Evolutionary conservation across 2,329 filamentous ascomycete genomes (phyloP).

Genomic region (Arachnomyces sp.): DNA sequence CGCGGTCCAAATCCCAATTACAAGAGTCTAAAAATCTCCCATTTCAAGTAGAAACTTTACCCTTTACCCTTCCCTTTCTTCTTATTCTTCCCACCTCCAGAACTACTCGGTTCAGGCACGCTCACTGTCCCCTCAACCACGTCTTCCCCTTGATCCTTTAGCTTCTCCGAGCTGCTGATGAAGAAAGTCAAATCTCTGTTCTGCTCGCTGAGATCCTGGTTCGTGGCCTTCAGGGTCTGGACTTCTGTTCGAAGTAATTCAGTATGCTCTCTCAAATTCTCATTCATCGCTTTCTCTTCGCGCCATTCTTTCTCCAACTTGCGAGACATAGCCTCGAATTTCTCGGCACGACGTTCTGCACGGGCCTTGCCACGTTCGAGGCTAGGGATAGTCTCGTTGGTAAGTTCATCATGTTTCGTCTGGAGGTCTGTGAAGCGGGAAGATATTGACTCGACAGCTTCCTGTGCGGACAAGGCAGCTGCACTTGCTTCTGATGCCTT

Average conservation of each 20-base stretch:
- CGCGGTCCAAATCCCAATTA: background rate
- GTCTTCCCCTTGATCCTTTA: slow-evolving; percentile 64
- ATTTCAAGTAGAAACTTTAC: background rate
- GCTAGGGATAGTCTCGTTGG: slow-evolving; percentile 51
- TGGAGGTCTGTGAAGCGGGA: slow-evolving; percentile 51
- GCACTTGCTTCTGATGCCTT: slow-evolving; percentile 71
- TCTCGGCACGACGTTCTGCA: slow-evolving; percentile 59
- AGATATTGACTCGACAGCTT: slow-evolving; percentile 57
- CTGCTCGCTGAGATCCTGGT: slow-evolving; percentile 71
- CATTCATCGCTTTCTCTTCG: slow-evolving; percentile 79
- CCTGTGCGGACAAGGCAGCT: slow-evolving; percentile 45
- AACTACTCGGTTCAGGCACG: slow-evolving; percentile 47
- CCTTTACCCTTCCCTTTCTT: slow-evolving; percentile 31
- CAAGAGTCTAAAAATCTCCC: background rate
- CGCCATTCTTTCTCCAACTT: slow-evolving; percentile 67
- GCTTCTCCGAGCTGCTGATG: slow-evolving; percentile 73
- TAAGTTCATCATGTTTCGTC: slow-evolving; percentile 46
- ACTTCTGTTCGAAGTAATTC: slow-evolving; percentile 57
- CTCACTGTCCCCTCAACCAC: slow-evolving; percentile 65
- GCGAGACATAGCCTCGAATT: slow-evolving; percentile 68
- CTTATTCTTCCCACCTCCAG: slow-evolving; percentile 44
- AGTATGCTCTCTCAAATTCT: slow-evolving; percentile 71
- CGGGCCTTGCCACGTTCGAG: slow-evolving; percentile 68
- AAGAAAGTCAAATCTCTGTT: slow-evolving; percentile 84
- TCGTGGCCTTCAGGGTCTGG: slow-evolving; percentile 50